Evolutionary conservation across 129 eudicot genomes (phyloP), one percentile per base, ranked within the genome.

Genomic region (Pseudognaphalium luteoalbum): DNA sequence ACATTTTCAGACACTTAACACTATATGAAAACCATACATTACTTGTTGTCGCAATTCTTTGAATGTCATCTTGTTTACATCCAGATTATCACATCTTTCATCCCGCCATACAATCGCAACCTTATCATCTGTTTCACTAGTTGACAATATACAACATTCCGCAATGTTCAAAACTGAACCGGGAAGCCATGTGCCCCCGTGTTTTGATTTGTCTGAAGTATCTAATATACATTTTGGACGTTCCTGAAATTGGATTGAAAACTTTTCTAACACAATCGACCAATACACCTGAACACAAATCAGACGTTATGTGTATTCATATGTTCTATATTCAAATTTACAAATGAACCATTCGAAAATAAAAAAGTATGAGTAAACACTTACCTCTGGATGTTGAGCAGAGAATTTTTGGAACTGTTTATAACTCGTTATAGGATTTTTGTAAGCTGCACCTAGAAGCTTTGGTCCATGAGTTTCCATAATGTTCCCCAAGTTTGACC

Each of bases 81-180:
- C 82, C 28, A 35, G 64, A 81, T 87, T 80, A 78, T 88, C 97
- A 54, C 47, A 73, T 64, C 84, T 84, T 87, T 95, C 99, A 78
- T 91, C 90, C 77, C 89, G 83, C 99, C 99, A 91, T 47, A 89
- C 87, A 34, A 95, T 80, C 6, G 99, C 97, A 58, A 91, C 41
- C 52, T 85, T 81, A 50, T 87, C 83, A 54, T 80, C 77, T 0
- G 81, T 76, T 81, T 77, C 76, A 78, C 5, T 74, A 61, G 85
- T 83, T 19, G 99, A 59, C 56, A 71, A 52, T 75, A 95, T 79
- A 80, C 99, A 95, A 71, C 96, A 91, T 64, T 95, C 97, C 0
- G 99, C 91, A 60, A 91, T 87, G 86, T 95, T 95, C 47, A 91
- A 52, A 70, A 89, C 83, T 2, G 97, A 81, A 62, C 93, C 94